phyloP scores from a whole-genome alignment of 177 flowering plant species.

The Vitis hybrid region DNA sequence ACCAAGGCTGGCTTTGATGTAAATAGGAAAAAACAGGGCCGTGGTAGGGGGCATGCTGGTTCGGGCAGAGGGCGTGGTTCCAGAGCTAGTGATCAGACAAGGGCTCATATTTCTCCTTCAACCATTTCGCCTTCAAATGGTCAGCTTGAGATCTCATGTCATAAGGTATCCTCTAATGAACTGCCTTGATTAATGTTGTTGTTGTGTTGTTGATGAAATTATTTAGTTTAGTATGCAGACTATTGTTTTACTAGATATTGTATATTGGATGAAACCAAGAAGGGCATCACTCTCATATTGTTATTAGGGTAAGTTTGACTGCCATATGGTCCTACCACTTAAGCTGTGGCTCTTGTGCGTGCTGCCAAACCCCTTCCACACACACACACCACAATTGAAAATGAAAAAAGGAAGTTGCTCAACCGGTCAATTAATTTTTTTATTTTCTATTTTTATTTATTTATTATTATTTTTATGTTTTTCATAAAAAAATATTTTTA shows the following conservation, averaged over 20 bases:
- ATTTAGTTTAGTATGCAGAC: not conserved
- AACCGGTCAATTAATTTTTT: too few relatives aligned
- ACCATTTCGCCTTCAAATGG: slow-evolving; percentile 55
- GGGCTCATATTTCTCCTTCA: slow-evolving; percentile 35
- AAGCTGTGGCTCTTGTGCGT: too few relatives aligned
- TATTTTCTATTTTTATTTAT: too few relatives aligned
- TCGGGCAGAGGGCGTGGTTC: slow-evolving; percentile 79
- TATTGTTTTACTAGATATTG: not conserved
- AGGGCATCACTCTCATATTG: too few relatives aligned
- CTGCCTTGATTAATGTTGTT: not conserved
- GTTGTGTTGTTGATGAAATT: not conserved
- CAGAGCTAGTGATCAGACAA: slow-evolving; percentile 53
- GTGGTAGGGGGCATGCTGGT: slow-evolving; percentile 65
- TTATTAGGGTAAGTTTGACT: too few relatives aligned
- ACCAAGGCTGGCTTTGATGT: slow-evolving; percentile 44
- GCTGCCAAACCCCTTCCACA: too few relatives aligned
- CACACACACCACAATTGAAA: too few relatives aligned
- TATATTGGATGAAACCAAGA: too few relatives aligned
- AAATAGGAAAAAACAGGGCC: slow-evolving; percentile 70
- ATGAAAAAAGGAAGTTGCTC: too few relatives aligned
- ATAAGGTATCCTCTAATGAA: slow-evolving; percentile 41
- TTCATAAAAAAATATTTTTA: too few relatives aligned
- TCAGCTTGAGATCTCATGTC: slow-evolving; percentile 50
- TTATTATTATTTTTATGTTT: too few relatives aligned
- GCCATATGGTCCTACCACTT: too few relatives aligned